These are phyloP conservation scores for Carex scoparia DNA, from an alignment of 176 grass and related monocot genomes.

Conservation along the genomic window DNA sequence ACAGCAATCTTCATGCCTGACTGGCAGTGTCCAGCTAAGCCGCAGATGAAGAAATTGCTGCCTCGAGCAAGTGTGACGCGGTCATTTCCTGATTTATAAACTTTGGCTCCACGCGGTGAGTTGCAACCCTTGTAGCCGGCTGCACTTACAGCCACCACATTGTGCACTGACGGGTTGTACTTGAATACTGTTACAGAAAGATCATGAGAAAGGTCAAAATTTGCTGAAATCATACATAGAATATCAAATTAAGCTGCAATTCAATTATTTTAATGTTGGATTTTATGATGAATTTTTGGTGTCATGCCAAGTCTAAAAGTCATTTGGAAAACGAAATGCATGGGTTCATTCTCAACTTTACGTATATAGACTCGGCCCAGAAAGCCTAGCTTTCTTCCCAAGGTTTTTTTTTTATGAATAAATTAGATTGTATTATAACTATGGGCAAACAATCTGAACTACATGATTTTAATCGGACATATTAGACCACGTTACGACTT, in stretches of 20 bases:
- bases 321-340: background rate
- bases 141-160: conserved; percentile 58
- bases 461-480: no score
- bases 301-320: background rate
- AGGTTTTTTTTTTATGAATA: no score
- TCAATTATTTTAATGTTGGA: background rate
- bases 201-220: background rate
- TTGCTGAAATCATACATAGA: background rate
- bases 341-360: background rate
- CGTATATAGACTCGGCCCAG: background rate
- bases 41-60: conserved; percentile 82
- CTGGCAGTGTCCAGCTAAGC: conserved; percentile 61
- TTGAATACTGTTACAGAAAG: conserved; percentile 49
- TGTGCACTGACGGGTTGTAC: conserved; percentile 59
- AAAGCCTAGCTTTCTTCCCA: background rate
- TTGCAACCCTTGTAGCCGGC: conserved; percentile 55
- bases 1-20: conserved; percentile 82
- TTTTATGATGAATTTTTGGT: background rate
- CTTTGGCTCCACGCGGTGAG: conserved; percentile 24
- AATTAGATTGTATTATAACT: no score
- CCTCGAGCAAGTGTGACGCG: conserved; percentile 69
- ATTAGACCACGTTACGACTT: no score
- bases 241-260: background rate
- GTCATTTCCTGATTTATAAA: conserved; percentile 57
- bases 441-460: no score